Percentiles rank a stretch among this genome's conserved stretches.
Evolutionary conservation across 2,329 filamentous ascomycete species (phyloP).

Genomic region (Trichoderma sp.): DNA sequence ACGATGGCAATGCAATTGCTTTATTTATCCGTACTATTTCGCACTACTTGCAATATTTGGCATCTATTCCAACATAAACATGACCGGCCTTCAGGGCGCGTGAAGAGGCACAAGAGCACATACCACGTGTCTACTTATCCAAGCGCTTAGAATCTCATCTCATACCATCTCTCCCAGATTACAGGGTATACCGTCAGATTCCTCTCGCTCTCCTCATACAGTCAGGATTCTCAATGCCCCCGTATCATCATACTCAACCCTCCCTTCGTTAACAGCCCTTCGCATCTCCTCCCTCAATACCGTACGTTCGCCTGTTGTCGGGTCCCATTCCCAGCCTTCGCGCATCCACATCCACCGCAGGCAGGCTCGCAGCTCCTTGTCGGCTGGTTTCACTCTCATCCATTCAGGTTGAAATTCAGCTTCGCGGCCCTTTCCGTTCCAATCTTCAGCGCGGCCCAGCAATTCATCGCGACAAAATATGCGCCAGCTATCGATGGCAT

Average conservation of each 20-base stretch:
- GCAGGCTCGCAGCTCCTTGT: constrained; percentile 88
- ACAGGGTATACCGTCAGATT: neutral
- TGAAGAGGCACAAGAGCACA: neutral
- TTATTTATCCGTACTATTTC: neutral
- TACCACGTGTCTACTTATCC: neutral
- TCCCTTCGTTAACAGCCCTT: constrained; percentile 54
- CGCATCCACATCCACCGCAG: constrained; percentile 89
- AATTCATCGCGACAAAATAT: constrained; percentile 86
- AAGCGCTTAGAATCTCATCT: neutral
- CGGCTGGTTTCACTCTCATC: constrained; percentile 77
- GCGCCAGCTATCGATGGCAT: constrained; percentile 85
- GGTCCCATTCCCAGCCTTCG: constrained; percentile 81
- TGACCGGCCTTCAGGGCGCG: neutral
- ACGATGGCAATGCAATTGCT: neutral
- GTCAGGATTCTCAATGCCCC: constrained; percentile 47
- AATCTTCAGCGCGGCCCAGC: constrained; percentile 62
- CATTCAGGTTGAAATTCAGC: constrained; percentile 76
- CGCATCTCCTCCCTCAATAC: constrained; percentile 53
- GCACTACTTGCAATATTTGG: neutral
- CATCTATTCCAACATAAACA: neutral
- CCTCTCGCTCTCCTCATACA: neutral
- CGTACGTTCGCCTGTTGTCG: constrained; percentile 61
- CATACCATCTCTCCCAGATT: neutral
- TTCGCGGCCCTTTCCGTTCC: constrained; percentile 57
- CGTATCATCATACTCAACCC: constrained; percentile 54